These are phyloP conservation scores for Annulohypoxylon truncatum DNA, from an alignment of 2,329 filamentous ascomycete species.

Conservation along the genomic window DNA sequence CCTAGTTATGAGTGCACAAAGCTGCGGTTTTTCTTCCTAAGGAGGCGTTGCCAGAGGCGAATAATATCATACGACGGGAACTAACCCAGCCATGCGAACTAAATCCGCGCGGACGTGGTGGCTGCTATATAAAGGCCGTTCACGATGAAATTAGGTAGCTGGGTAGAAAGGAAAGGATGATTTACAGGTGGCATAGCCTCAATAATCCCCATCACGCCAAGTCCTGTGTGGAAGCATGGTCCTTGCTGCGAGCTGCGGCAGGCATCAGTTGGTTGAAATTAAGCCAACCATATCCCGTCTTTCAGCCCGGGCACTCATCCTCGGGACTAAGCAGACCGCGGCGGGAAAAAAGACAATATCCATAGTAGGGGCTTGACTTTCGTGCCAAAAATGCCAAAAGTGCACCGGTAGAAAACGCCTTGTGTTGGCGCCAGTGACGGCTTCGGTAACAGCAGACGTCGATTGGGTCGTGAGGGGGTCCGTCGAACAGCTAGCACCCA, in stretches of 20 bases:
- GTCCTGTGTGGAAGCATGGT: slow-evolving; percentile 24
- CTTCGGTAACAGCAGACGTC: slow-evolving; percentile 15
- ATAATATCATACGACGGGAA: slow-evolving; percentile 3
- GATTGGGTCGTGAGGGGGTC: slow-evolving; percentile 23
- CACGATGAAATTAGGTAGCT: slow-evolving; percentile 13
- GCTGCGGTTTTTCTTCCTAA: slow-evolving; percentile 2
- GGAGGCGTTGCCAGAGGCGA: slow-evolving; percentile 1
- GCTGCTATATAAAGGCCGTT: slow-evolving; percentile 32
- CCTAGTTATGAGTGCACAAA: not conserved
- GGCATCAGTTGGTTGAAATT: slow-evolving; percentile 28
- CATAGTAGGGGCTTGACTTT: slow-evolving; percentile 1
- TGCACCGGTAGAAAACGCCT: slow-evolving; percentile 23
- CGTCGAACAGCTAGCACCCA: slow-evolving; percentile 28
- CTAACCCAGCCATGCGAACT: slow-evolving; percentile 24
- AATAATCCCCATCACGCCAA: slow-evolving; percentile 26
- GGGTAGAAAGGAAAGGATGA: slow-evolving; percentile 18
- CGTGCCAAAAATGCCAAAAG: not conserved
- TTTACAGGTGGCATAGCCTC: slow-evolving; percentile 33
- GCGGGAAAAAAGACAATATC: not conserved
- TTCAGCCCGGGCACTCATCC: slow-evolving; percentile 20
- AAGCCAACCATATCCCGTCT: slow-evolving; percentile 21
- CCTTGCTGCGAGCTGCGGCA: slow-evolving; percentile 4
- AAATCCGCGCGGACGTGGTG: slow-evolving; percentile 10
- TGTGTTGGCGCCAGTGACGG: slow-evolving; percentile 17
- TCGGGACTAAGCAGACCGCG: slow-evolving; percentile 11